Evolutionary conservation across 2,329 filamentous ascomycete species (phyloP).

Genomic region (Diplodia mutila): DNA sequence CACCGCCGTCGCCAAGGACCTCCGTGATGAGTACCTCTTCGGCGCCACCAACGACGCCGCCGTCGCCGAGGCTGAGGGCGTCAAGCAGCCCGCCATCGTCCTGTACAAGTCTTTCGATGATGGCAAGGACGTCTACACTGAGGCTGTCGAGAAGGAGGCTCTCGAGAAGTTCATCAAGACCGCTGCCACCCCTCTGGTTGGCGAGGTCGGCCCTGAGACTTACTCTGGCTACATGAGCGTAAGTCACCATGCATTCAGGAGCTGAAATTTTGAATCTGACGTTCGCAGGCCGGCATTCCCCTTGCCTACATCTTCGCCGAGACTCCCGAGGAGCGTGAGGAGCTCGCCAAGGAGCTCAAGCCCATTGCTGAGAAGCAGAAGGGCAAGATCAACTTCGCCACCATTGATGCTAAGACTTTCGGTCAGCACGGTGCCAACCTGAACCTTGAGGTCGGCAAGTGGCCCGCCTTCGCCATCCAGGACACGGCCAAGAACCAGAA

Average conservation of each 20-base stretch:
- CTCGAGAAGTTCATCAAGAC: slow-evolving; percentile 85
- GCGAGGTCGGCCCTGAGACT: slow-evolving; percentile 95
- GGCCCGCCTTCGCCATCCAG: slow-evolving; percentile 97
- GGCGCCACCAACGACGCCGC: slow-evolving; percentile 81
- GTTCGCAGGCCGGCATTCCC: slow-evolving; percentile 72
- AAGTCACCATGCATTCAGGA: slow-evolving; percentile 37
- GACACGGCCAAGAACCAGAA: slow-evolving; percentile 95
- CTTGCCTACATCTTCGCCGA: slow-evolving; percentile 98
- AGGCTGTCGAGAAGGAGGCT: slow-evolving; percentile 78
- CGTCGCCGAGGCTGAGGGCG: slow-evolving; percentile 86
- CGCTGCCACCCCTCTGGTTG: slow-evolving; percentile 84
- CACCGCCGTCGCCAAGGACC: slow-evolving; percentile 70
- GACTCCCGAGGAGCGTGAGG: slow-evolving; percentile 83
- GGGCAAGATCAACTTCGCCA: slow-evolving; percentile 95
- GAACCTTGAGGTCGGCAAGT: slow-evolving; percentile 93
- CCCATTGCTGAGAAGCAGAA: slow-evolving; percentile 88
- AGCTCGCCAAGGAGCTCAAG: slow-evolving; percentile 77
- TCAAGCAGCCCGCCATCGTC: slow-evolving; percentile 82
- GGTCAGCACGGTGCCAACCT: slow-evolving; percentile 95
- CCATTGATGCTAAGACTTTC: slow-evolving; percentile 92
- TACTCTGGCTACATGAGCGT: slow-evolving; percentile 92
- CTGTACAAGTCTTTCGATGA: slow-evolving; percentile 99
- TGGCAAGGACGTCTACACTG: slow-evolving; percentile 82
- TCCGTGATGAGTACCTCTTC: slow-evolving; percentile 92
- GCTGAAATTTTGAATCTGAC: slow-evolving; percentile 23